Conservation (phyloP, 164 flowering plant species). For the Buxus sempervirens region DNA sequence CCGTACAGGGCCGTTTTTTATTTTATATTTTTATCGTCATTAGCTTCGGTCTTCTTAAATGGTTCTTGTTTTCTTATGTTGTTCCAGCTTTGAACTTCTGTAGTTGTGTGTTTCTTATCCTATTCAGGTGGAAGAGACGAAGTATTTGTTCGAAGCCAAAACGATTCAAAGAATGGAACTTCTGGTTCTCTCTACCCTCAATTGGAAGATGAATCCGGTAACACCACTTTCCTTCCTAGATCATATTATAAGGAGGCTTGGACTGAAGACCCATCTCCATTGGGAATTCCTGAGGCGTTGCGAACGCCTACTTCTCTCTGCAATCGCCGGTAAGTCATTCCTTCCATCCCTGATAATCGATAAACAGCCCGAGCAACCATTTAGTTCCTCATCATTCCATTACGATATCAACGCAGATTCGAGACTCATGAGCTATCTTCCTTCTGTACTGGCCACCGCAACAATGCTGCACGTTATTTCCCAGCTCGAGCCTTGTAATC, state of each 20-base stretch:
- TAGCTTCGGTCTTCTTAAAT: no score
- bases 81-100: constrained; percentile 5
- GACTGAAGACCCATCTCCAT: constrained; percentile 40
- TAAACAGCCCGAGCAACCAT: background rate
- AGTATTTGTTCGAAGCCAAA: constrained; percentile 68
- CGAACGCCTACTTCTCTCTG: constrained; percentile 46
- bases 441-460: constrained; percentile 70
- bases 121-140: constrained; percentile 60
- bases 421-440: constrained; percentile 34
- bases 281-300: constrained; percentile 57
- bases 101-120: background rate
- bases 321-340: constrained; percentile 46
- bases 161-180: constrained; percentile 87
- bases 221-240: constrained; percentile 77
- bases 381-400: background rate
- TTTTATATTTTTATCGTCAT: background rate
- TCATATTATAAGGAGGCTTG: constrained; percentile 57
- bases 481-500: constrained; percentile 49
- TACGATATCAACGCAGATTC: no score
- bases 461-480: constrained; percentile 64
- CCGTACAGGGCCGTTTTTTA: background rate
- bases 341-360: background rate
- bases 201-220: constrained; percentile 88
- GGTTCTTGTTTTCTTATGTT: background rate
- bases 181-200: constrained; percentile 66